phyloP scores from a whole-genome alignment of 1,284 basidiomycete species.

The Pseudozyma pruni region DNA sequence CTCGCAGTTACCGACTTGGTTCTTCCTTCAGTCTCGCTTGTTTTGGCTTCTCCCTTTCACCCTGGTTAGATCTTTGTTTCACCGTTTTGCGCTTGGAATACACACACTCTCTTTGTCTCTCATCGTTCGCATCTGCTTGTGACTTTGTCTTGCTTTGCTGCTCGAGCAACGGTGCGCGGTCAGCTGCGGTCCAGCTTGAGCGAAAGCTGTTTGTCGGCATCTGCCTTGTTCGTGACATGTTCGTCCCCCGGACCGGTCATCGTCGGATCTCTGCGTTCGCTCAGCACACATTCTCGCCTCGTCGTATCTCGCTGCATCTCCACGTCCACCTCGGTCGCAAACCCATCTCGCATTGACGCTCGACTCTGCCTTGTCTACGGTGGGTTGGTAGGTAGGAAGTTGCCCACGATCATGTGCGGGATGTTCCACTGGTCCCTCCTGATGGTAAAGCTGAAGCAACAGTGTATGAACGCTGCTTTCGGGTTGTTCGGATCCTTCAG shows the following conservation, averaged over 20 bases:
- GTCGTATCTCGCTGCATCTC: no score
- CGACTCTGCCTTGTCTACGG: conserved; percentile 1
- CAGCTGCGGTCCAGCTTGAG: no score
- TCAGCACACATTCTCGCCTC: no score
- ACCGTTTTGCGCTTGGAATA: conserved; percentile 2
- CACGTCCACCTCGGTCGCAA: no score
- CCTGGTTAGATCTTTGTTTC: conserved; percentile 20
- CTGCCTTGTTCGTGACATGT: no score
- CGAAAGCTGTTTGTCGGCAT: no score
- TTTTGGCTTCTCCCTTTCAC: neutral
- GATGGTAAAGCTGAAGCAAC: conserved; percentile 96
- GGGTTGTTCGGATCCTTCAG: conserved; percentile 56
- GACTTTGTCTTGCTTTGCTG: no score
- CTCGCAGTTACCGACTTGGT: conserved; percentile 14
- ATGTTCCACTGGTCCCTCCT: conserved; percentile 75
- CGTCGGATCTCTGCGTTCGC: neutral
- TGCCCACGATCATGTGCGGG: conserved; percentile 47
- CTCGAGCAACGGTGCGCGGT: no score
- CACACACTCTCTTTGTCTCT: conserved; percentile 13
- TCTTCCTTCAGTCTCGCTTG: neutral
- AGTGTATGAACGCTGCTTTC: conserved; percentile 79
- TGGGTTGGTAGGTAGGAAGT: conserved; percentile 43
- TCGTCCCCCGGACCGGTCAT: neutral
- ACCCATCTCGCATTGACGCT: no score
- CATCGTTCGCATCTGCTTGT: neutral